Base-by-base conservation (phyloP, 768 basidiomycete genomes). In the Agrocybe praecox region DNA sequence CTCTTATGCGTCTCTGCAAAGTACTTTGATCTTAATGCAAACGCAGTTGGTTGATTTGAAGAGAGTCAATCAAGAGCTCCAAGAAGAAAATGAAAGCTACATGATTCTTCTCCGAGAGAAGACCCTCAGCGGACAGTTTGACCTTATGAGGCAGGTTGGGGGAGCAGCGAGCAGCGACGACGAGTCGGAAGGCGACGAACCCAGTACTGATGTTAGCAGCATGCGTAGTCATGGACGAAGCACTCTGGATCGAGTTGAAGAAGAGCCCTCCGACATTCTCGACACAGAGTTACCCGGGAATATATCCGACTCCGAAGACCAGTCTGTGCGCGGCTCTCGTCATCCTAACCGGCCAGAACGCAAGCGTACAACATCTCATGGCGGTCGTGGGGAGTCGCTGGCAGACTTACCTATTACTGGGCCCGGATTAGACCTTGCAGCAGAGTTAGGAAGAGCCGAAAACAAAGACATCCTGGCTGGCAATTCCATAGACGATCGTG, bases 51-150 rank as follows among this genome's bases (percentile, higher is more conserved):
- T 88, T 32, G 96, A 98, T 66, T 73, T 98, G 52, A 92, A 94
- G 73, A 78, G 90, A 53, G 89, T 95, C 58, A 97, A 97, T 69
- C 83, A 88, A 61, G 86, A 89, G 60, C 71, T 94, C 40, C 93
- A 95, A 72, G 95, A 98, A 71, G 96, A 98, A 64, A 99, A 98
- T 70, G 95, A 97, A 73, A 92, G 92, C 49, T 99, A 94, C 76
- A 94, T 96, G 83, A 92, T 96, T 59, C 81, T 99, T 36, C 75
- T 98, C 22, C 80, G 92, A 59, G 96, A 98, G 74, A 88, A 85
- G 76, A 98, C 97, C 0, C 72, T 98, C 44, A 94, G 81, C 61
- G 96, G 96, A 4, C 90, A 92, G 64, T 92, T 90, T 68, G 88
- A 93, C 68, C 75, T 92, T 59, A 76, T 87, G 69, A 85, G 79